A percentile compares a stretch with the other conserved stretches of the same genome.
Conservation (phyloP, 495 filamentous ascomycete species). For the Penicillium canescens region DNA sequence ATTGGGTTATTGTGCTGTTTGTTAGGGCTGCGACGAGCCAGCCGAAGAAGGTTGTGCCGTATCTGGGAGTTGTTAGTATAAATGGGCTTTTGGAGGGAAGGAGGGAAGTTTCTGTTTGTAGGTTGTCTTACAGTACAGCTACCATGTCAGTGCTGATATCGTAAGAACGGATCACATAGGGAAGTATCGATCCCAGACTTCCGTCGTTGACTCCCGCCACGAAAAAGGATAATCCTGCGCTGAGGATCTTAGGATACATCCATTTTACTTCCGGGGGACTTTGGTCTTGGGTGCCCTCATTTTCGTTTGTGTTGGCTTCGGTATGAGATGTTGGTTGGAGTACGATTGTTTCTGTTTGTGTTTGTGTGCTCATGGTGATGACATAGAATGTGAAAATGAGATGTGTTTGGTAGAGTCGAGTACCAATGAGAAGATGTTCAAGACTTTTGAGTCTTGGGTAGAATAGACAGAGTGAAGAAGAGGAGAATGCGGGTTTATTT, state of each 20-base stretch:
- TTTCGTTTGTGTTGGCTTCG: neutral
- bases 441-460: too few relatives aligned
- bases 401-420: neutral
- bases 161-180: slow-evolving; percentile 53
- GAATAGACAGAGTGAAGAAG: too few relatives aligned
- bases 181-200: slow-evolving; percentile 53
- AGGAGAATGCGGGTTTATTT: too few relatives aligned
- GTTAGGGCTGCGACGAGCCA: slow-evolving; percentile 34
- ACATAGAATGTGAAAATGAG: neutral
- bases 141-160: slow-evolving; percentile 43
- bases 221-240: slow-evolving; percentile 30
- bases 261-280: slow-evolving; percentile 14
- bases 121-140: slow-evolving; percentile 18
- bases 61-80: slow-evolving; percentile 9
- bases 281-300: neutral
- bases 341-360: slow-evolving; percentile 13
- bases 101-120: too few relatives aligned
- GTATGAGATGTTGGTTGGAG: slow-evolving; percentile 3
- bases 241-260: slow-evolving; percentile 26
- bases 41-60: slow-evolving; percentile 31
- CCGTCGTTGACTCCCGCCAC: slow-evolving; percentile 46
- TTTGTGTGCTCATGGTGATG: slow-evolving; percentile 16
- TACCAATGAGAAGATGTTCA: neutral
- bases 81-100: neutral
- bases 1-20: slow-evolving; percentile 26